Evolutionary conservation across 75 land plant species (phyloP), one percentile per base, ranked within the genome.

Genomic region (Cryptomeria japonica): DNA sequence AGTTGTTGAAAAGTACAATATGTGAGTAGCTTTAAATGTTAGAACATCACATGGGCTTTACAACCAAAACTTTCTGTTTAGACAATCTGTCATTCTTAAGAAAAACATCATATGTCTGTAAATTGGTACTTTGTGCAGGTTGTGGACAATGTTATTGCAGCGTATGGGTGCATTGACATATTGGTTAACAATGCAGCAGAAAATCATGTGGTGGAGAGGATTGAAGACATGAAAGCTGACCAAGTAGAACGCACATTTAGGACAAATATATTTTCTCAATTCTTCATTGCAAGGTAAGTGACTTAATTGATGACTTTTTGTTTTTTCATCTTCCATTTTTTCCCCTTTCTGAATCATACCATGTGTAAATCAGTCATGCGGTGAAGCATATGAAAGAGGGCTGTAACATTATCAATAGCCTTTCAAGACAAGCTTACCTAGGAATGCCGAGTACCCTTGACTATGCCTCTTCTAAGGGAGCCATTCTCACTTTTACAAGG

Each of bases 151-250:
- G 98, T 96, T 46, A 95, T 92, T 42, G 87, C 86, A 22, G 91
- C 92, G 19, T 97, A 85, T 87, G 99, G 97, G 5, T 41, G 91
- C 18, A 93, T 97, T 36, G 98, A 97, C 84, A 93, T 97, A 44
- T 88, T 97, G 84, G 97, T 97, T 28, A 97, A 97, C 87, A 94
- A 94, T 84, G 95, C 95, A 1, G 98, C 94, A 22, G 97, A 94
- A 90, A 97, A 97, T 89, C 89, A 95, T 83, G 85, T 73, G 76
- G 76, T 72, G 12, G 76, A 72, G 76, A 72, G 31, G 31, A 72
- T 72, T 1, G 76, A 72, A 72, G 76, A 96, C 53, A 89, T 96
- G 83, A 73, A 49, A 36, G 93, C 93, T 34, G 85, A 91, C 47
- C 92, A 94, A 88, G 80, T 96, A 46, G 96, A 93, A 83, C 89